A percentile compares a stretch with the other conserved stretches of the same genome.
Conservation (phyloP, 495 filamentous ascomycete species). For the Podospora bellae-mahoneyi region DNA sequence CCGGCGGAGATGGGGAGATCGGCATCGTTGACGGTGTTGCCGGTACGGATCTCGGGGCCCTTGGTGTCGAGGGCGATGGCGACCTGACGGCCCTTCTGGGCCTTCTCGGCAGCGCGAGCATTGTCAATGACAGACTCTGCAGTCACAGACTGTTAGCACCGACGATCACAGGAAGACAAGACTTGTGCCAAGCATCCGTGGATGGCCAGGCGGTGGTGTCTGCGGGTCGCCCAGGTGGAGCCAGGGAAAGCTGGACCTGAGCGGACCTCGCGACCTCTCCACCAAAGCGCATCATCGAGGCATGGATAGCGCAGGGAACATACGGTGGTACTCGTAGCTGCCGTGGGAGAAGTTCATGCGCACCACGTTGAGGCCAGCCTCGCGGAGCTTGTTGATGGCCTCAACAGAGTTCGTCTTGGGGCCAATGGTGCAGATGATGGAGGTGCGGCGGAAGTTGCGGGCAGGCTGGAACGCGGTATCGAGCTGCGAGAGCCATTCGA, state of each 20-base stretch:
- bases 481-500: conserved; percentile 84
- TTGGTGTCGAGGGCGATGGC: conserved; percentile 99
- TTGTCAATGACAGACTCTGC: conserved; percentile 89
- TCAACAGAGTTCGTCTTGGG: conserved; percentile 98
- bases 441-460: conserved; percentile 89
- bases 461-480: conserved; percentile 72
- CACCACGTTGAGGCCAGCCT: conserved; percentile 89
- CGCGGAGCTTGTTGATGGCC: conserved; percentile 89
- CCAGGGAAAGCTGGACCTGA: conserved; percentile 1
- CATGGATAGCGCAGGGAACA: conserved; percentile 12
- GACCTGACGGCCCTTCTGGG: conserved; percentile 74
- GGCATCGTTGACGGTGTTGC: conserved; percentile 78
- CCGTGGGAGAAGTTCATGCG: conserved; percentile 99
- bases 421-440: conserved; percentile 98
- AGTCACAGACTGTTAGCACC: conserved; percentile 14
- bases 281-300: conserved; percentile 10
- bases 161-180: neutral
- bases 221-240: neutral
- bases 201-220: neutral
- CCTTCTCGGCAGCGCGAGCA: conserved; percentile 75
- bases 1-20: conserved; percentile 86
- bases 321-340: conserved; percentile 65
- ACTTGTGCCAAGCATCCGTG: neutral
- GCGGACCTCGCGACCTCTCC: conserved; percentile 21
- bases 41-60: conserved; percentile 97